phyloP scores from a whole-genome alignment of 2,329 filamentous ascomycete genomes.

The Dryadomyces quercus-mongolicae region DNA sequence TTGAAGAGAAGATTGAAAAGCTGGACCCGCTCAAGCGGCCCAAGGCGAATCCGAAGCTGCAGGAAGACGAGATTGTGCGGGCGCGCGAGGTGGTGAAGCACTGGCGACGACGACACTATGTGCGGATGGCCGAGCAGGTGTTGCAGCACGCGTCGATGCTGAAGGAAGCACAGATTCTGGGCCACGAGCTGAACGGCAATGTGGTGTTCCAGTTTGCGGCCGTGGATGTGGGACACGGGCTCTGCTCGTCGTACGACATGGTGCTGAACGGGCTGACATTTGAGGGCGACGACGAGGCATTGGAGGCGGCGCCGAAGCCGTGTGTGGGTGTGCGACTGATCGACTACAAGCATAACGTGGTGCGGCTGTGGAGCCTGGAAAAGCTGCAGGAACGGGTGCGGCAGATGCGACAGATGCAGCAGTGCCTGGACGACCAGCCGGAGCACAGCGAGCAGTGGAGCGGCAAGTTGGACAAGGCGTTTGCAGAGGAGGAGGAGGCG shows the following conservation, averaged over 20 bases:
- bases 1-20: conserved; percentile 72
- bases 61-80: conserved; percentile 57
- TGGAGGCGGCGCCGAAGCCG: conserved; percentile 75
- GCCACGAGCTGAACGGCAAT: conserved; percentile 85
- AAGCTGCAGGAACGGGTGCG: conserved; percentile 81
- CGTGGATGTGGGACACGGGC: conserved; percentile 74
- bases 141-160: conserved; percentile 76
- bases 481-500: conserved; percentile 68
- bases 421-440: conserved; percentile 90
- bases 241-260: conserved; percentile 93
- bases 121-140: conserved; percentile 86
- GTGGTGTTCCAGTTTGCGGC: conserved; percentile 93
- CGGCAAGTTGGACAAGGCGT: conserved; percentile 45
- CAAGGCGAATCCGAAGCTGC: conserved; percentile 51
- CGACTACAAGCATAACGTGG: conserved; percentile 75
- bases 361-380: conserved; percentile 88
- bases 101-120: conserved; percentile 78
- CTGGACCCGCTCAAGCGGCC: conserved; percentile 52
- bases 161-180: conserved; percentile 97
- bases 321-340: conserved; percentile 84
- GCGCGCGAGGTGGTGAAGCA: conserved; percentile 56
- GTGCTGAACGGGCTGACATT: conserved; percentile 81
- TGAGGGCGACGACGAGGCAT: conserved; percentile 69
- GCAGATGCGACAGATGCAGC: conserved; percentile 92
- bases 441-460: conserved; percentile 91